phyloP scores from a whole-genome alignment of 148 eudicot genomes.

The Pouteria glomerata region DNA sequence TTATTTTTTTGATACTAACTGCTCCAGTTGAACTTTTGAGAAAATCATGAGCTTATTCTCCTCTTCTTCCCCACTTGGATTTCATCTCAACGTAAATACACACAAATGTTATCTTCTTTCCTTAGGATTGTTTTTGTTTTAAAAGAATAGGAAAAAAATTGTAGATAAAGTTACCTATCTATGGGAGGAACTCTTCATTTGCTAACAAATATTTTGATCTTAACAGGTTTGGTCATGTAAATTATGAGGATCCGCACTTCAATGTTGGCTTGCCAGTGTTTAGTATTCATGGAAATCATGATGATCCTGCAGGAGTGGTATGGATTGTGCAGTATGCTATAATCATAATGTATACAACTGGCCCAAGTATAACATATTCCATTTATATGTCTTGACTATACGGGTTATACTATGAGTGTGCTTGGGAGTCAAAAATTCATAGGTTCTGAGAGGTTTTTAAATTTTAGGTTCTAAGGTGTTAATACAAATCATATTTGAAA shows the following conservation, averaged over 20 bases:
- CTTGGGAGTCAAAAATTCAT: too few species aligned
- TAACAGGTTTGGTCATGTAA: conserved; percentile 94
- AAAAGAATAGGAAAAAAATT: not conserved
- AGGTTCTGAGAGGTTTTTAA: too few species aligned
- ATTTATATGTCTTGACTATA: not conserved
- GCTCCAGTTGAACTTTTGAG: not conserved
- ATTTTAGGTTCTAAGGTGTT: too few species aligned
- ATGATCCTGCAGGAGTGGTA: conserved; percentile 99
- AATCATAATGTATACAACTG: too few species aligned
- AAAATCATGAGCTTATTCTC: not conserved
- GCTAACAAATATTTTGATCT: conserved; percentile 1
- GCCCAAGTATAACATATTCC: not conserved
- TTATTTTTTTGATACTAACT: too few species aligned
- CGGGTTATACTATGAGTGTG: too few species aligned
- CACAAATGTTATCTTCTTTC: not conserved
- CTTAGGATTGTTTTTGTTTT: not conserved
- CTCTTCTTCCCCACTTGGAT: not conserved
- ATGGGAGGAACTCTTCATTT: too few species aligned
- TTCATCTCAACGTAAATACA: not conserved
- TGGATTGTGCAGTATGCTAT: conserved; percentile 8
- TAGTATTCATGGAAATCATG: conserved; percentile 99
- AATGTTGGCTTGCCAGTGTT: conserved; percentile 98
- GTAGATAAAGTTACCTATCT: too few species aligned
- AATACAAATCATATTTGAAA: too few species aligned
- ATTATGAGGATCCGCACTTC: conserved; percentile 98